Evolutionary conservation across 306 rosid genomes (phyloP).

Genomic region (peach (Prunus persica)): Prunus_persica_NCBIv2 NC_034009.1:27613001-27613500

Average conservation of each 20-base stretch:
- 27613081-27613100: conserved; percentile 48
- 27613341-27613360: not conserved
- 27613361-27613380: not conserved
- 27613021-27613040: not conserved
- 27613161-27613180: conserved; percentile 37
- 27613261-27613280: conserved; percentile 12
- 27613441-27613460: conserved; percentile 56
- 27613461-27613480: conserved; percentile 42
- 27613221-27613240: conserved; percentile 10
- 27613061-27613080: not conserved
- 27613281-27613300: conserved; percentile 31
- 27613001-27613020: not conserved
- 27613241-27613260: conserved; percentile 11
- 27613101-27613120: conserved; percentile 45
- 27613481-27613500: conserved; percentile 14
- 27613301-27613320: conserved; percentile 72
- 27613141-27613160: conserved; percentile 53
- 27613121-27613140: conserved; percentile 56
- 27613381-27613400: conserved; percentile 26
- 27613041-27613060: not conserved
- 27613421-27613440: conserved; percentile 49
- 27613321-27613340: conserved; percentile 7
- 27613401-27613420: conserved; percentile 51
- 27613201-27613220: no score
- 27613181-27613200: not conserved